Evolutionary conservation across 192 early-diverging fungal species (phyloP).

Genomic region (Linnemannia exigua): DNA sequence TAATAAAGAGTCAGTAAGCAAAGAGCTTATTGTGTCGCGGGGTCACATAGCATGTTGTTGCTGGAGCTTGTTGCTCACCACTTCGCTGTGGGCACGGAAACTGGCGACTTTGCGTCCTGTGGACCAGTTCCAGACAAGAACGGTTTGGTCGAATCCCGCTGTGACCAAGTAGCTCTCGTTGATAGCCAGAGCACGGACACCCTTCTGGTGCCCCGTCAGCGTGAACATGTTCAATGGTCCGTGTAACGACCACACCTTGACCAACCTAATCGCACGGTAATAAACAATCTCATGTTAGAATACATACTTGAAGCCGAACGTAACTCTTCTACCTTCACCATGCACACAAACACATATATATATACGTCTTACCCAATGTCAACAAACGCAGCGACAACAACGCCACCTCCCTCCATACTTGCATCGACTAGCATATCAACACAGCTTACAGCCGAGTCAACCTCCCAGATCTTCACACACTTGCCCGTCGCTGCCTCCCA

Average conservation of each 20-base stretch:
- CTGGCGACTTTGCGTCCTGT: slow-evolving; percentile 42
- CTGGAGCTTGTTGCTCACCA: slow-evolving; percentile 18
- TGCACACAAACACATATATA: background rate
- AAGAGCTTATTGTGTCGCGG: no score
- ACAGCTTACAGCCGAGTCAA: slow-evolving; percentile 48
- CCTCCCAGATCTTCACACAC: slow-evolving; percentile 53
- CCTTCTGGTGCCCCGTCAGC: slow-evolving; percentile 47
- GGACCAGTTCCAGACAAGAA: slow-evolving; percentile 46
- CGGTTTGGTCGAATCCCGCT: slow-evolving; percentile 45
- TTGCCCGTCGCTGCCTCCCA: slow-evolving; percentile 49
- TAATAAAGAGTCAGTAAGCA: background rate
- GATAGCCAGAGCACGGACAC: slow-evolving; percentile 42
- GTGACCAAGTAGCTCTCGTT: slow-evolving; percentile 45
- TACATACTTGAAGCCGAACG: background rate
- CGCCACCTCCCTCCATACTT: slow-evolving; percentile 30
- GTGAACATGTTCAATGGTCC: slow-evolving; percentile 36
- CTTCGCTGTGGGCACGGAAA: slow-evolving; percentile 51
- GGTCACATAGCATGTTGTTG: no score
- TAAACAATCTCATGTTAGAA: background rate
- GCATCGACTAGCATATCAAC: slow-evolving; percentile 34
- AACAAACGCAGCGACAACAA: slow-evolving; percentile 50
- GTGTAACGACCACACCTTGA: slow-evolving; percentile 50
- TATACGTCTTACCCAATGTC: slow-evolving; percentile 58
- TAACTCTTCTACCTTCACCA: background rate
- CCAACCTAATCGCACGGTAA: slow-evolving; percentile 14